Conservation (phyloP, 2,329 filamentous ascomycete species). For the Xylaria hypoxylon region DNA sequence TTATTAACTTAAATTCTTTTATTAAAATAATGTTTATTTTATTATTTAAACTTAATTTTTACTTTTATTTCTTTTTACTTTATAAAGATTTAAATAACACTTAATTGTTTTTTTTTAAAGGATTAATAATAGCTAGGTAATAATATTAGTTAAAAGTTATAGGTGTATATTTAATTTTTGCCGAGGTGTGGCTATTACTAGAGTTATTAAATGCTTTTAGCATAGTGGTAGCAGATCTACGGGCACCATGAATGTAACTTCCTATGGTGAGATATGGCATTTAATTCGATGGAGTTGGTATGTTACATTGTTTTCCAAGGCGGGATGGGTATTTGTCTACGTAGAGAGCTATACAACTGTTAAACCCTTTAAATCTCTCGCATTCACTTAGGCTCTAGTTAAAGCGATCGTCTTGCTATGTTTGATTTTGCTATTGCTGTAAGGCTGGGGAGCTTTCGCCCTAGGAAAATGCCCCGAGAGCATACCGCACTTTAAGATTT, state of each 20-base stretch:
- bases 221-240: background rate
- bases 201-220: constrained; percentile 6
- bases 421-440: background rate
- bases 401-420: background rate
- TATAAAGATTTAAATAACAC: constrained; percentile 19
- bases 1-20: no score
- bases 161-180: constrained; percentile 29
- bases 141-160: constrained; percentile 38
- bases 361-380: background rate
- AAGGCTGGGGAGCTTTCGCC: constrained; percentile 1
- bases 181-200: constrained; percentile 13
- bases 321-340: background rate
- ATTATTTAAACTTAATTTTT: no score
- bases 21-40: no score
- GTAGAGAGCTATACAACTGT: constrained; percentile 13
- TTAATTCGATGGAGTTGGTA: constrained; percentile 29
- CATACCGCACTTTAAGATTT: constrained; percentile 34
- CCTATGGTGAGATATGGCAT: constrained; percentile 37
- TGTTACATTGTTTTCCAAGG: background rate
- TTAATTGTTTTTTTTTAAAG: constrained; percentile 32
- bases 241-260: background rate
- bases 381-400: no score
- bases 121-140: constrained; percentile 31
- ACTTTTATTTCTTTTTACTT: no score
- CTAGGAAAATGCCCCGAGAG: constrained; percentile 5